Conservation (phyloP, 331 rosid genomes). For the Pyrus hybrid region DNA sequence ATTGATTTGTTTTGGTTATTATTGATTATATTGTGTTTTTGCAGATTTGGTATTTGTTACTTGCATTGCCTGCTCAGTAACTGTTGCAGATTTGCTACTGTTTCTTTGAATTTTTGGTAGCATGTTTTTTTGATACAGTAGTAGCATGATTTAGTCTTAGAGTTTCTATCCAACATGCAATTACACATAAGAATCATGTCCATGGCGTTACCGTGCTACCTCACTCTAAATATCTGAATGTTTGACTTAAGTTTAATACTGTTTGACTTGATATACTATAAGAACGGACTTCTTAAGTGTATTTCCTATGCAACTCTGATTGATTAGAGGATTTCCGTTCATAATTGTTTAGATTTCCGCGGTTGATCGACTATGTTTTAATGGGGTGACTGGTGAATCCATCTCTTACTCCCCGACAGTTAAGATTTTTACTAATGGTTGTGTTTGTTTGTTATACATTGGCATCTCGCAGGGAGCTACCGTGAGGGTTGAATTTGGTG, state of each 20-base stretch:
- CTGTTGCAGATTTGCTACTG: neutral
- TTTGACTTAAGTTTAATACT: neutral
- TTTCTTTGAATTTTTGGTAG: neutral
- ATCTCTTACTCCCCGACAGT: neutral
- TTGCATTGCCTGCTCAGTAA: neutral
- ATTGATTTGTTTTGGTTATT: neutral
- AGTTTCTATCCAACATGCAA: neutral
- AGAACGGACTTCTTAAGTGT: neutral
- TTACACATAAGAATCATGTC: no score
- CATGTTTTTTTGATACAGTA: neutral
- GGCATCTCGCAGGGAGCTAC: conserved; percentile 58
- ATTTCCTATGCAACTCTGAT: neutral
- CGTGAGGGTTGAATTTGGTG: conserved; percentile 96
- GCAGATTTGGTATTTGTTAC: neutral
- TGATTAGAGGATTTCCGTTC: neutral
- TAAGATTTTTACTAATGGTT: neutral
- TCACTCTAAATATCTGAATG: no score
- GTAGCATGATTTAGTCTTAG: neutral
- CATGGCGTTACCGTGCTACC: no score
- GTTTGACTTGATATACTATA: neutral
- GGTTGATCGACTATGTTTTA: neutral
- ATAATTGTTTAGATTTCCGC: neutral
- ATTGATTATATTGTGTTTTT: neutral
- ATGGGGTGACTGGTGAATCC: neutral
- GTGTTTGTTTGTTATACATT: neutral